Evolutionary conservation across 2,329 filamentous ascomycete genomes (phyloP).

Genomic region (Metarhizium robertsii): DNA sequence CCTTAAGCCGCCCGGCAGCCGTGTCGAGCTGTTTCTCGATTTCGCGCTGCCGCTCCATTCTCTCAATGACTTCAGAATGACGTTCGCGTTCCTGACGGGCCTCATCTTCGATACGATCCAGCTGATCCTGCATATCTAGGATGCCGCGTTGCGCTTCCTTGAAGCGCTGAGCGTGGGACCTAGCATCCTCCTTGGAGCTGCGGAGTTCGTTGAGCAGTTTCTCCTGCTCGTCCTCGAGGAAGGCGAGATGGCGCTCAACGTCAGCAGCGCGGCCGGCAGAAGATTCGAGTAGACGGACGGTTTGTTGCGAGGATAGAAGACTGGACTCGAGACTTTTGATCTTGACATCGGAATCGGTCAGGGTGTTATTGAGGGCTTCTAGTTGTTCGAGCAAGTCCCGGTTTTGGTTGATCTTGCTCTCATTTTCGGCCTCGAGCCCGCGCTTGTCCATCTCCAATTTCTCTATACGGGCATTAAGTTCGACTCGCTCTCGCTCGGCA

Average conservation of each 20-base stretch:
- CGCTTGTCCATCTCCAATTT: constrained; percentile 66
- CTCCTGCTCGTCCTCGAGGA: constrained; percentile 75
- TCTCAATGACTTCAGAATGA: constrained; percentile 69
- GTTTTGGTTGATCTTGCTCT: constrained; percentile 74
- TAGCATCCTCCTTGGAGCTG: constrained; percentile 63
- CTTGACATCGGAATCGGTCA: constrained; percentile 69
- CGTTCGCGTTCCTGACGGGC: constrained; percentile 69
- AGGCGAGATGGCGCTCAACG: constrained; percentile 69
- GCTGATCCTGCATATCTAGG: constrained; percentile 70
- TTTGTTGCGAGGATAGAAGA: constrained; percentile 67
- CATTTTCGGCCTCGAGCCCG: constrained; percentile 67
- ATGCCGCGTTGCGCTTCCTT: constrained; percentile 75
- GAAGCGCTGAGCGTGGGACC: constrained; percentile 73
- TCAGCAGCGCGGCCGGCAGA: constrained; percentile 67
- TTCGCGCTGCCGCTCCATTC: constrained; percentile 74
- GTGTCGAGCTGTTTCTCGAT: constrained; percentile 76
- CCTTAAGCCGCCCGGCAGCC: constrained; percentile 72
- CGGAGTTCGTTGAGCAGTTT: constrained; percentile 59
- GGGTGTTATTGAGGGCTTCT: constrained; percentile 71
- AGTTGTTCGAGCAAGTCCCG: constrained; percentile 71
- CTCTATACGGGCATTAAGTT: constrained; percentile 64
- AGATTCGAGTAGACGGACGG: constrained; percentile 63
- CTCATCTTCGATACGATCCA: constrained; percentile 82
- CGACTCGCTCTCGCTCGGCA: constrained; percentile 73
- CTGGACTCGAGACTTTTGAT: constrained; percentile 69